Percentiles rank a stretch among this genome's conserved stretches.
These are phyloP conservation scores for Tylopilus sp. DNA, from an alignment of 1,284 basidiomycete species.

Conservation along the genomic window DNA sequence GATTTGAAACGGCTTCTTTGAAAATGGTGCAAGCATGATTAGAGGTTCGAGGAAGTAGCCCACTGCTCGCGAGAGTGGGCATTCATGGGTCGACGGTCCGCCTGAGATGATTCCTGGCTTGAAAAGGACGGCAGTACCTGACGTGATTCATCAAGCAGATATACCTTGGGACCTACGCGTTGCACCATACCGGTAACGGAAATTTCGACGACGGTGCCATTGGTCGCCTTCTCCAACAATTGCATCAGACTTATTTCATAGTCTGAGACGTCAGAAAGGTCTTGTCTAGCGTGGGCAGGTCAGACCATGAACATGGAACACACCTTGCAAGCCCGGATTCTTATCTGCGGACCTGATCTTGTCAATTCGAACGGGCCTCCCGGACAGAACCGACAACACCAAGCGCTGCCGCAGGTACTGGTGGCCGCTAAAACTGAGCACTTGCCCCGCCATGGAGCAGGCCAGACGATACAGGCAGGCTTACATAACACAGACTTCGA, in stretches of 20 bases:
- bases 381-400: conserved; percentile 83
- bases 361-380: conserved; percentile 82
- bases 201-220: conserved; percentile 94
- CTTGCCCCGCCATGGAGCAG: conserved; percentile 23
- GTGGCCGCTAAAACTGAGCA: conserved; percentile 72
- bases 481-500: conserved; percentile 25
- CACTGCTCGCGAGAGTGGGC: conserved; percentile 79
- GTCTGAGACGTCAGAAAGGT: conserved; percentile 45
- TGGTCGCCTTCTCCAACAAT: conserved; percentile 87
- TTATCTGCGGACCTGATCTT: conserved; percentile 89
- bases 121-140: conserved; percentile 85
- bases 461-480: background rate
- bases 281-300: conserved; percentile 3
- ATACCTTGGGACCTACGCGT: background rate
- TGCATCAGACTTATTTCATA: conserved; percentile 91
- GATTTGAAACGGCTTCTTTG: conserved; percentile 81
- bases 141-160: conserved; percentile 3
- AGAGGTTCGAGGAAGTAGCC: conserved; percentile 95
- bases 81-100: conserved; percentile 80
- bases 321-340: conserved; percentile 88
- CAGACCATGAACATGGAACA: conserved; percentile 10
- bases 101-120: conserved; percentile 92
- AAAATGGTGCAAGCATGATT: conserved; percentile 87
- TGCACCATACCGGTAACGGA: conserved; percentile 77
- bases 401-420: conserved; percentile 81